Evolutionary conservation across 129 eudicot genomes (phyloP).

Genomic region (Artemisia tridentata): DNA sequence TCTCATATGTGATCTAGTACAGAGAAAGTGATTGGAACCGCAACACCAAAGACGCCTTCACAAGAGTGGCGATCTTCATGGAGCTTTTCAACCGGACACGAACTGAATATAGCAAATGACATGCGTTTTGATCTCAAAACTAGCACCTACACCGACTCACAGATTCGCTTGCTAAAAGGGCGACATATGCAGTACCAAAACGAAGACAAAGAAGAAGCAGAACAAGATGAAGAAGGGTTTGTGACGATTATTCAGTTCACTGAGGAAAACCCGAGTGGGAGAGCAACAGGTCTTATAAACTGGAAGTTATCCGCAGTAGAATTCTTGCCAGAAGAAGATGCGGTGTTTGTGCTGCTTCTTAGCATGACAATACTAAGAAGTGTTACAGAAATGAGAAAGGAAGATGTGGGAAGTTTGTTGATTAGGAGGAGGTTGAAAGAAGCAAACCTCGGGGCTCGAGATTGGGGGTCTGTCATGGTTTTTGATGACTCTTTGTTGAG

Average conservation of each 20-base stretch:
- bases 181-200: conserved; percentile 58
- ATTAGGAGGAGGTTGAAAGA: conserved; percentile 69
- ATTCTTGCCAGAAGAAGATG: conserved; percentile 82
- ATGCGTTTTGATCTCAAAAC: conserved; percentile 47
- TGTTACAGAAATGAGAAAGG: conserved; percentile 60
- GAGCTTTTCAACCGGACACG: conserved; percentile 76
- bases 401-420: conserved; percentile 72
- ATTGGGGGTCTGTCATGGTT: conserved; percentile 85
- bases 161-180: conserved; percentile 65
- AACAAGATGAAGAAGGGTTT: conserved; percentile 56
- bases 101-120: conserved; percentile 43
- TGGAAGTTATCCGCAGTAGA: conserved; percentile 75
- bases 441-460: conserved; percentile 54
- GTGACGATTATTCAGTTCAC: conserved; percentile 72
- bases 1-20: conserved; percentile 44
- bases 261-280: conserved; percentile 71
- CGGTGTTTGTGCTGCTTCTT: conserved; percentile 56
- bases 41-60: conserved; percentile 69
- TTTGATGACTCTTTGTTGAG: conserved; percentile 42
- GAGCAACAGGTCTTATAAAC: conserved; percentile 83
- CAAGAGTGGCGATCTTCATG: conserved; percentile 64
- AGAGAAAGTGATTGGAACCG: conserved; percentile 92
- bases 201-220: conserved; percentile 28
- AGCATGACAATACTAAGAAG: conserved; percentile 56
- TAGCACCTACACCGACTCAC: conserved; percentile 30